phyloP scores from a whole-genome alignment of 2,329 filamentous ascomycete genomes.

The Cladophialophora psammophila region DNA sequence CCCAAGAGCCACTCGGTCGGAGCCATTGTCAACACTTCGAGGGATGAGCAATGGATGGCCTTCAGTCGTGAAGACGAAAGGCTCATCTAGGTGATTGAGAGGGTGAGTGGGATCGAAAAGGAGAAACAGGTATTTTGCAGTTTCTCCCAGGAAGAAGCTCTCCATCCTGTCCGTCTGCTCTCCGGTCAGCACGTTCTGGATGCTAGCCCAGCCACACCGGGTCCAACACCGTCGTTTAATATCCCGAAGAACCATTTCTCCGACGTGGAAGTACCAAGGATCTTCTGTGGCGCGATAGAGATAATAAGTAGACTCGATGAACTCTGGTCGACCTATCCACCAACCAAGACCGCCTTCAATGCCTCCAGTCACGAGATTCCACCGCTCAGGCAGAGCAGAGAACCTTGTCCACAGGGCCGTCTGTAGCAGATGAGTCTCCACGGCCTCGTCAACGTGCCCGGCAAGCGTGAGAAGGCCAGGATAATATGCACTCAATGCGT shows the following conservation, averaged over 20 bases:
- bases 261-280: slow-evolving; percentile 94
- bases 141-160: slow-evolving; percentile 97
- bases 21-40: slow-evolving; percentile 46
- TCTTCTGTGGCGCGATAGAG: slow-evolving; percentile 93
- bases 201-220: slow-evolving; percentile 88
- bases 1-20: slow-evolving; percentile 23
- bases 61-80: slow-evolving; percentile 95
- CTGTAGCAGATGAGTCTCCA: slow-evolving; percentile 87
- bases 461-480: slow-evolving; percentile 85
- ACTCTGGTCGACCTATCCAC: slow-evolving; percentile 96
- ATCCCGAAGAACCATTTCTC: slow-evolving; percentile 92
- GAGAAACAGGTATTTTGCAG: slow-evolving; percentile 92
- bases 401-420: slow-evolving; percentile 95
- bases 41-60: slow-evolving; percentile 92
- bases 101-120: slow-evolving; percentile 87
- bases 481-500: slow-evolving; percentile 94
- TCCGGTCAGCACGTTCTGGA: slow-evolving; percentile 81
- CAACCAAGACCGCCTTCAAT: slow-evolving; percentile 88
- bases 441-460: slow-evolving; percentile 88
- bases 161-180: slow-evolving; percentile 96
- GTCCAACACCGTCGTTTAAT: slow-evolving; percentile 89
- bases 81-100: slow-evolving; percentile 82
- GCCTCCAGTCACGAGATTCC: slow-evolving; percentile 83
- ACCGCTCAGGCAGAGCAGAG: slow-evolving; percentile 90
- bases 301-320: slow-evolving; percentile 96